Evolutionary conservation across 169 alveolate species (phyloP), one percentile per base, ranked within the genome.

Genomic region (Sarcocystis neurona): DNA sequence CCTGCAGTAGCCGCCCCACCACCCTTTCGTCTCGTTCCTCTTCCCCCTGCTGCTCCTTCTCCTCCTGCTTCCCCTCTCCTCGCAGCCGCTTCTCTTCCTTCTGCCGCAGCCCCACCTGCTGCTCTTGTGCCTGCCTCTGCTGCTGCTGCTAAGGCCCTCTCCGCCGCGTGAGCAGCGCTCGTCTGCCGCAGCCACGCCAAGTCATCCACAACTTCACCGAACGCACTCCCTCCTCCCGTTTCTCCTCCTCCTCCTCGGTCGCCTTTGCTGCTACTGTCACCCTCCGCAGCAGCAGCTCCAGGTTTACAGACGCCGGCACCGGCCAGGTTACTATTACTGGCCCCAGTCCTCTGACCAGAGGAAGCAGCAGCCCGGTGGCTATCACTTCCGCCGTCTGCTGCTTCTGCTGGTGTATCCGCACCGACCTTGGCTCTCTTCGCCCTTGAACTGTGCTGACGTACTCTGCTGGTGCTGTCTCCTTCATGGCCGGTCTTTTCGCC

Each of bases 111-210:
- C 30, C 8, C 66, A 15, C 30, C 63, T 27, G 27, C 70, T 32
- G n/a, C 68, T 0, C 41, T 43, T 0, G 12, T 20, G 18, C 48
- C 58, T 32, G 32, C 56, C 23, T 34, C 66, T n/a, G n/a, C 66
- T 3, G 10, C 85, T 20, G 15, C 37, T 0, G 6, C 43, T 70
- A 15, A 15, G 27, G 15, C 6, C 60, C 6, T 6, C 60, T 48
- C 60, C 60, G 75, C 43, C 15, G 75, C 43, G 75, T 44, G 75
- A n/a, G 75, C 75, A n/a, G 75, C 75, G 43, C 75, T 63, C 75
- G n/a, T 39, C 66, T 77, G 32, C 34, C 34, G 85, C 39, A 77
- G 85, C 85, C 85, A 77, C 63, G 85, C 85, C 18, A 77, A 43
- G 41, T 77, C 85, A 23, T 77, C 85, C 43, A 1, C 44, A 12